Conservation (phyloP, 2,329 filamentous ascomycete species). For the Cladophialophora carrionii region DNA sequence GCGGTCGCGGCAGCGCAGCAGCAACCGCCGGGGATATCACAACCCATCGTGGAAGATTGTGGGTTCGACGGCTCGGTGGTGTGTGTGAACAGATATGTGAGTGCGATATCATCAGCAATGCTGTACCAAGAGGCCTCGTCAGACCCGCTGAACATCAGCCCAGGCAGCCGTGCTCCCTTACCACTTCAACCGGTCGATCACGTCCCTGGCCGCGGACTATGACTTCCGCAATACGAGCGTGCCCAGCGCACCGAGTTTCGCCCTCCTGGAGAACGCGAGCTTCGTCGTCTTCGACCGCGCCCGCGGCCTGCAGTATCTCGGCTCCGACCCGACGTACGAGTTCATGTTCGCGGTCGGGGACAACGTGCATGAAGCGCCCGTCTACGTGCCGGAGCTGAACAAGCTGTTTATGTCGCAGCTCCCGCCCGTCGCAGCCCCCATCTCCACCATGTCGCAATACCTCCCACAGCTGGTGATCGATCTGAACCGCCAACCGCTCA, state of each 20-base stretch:
- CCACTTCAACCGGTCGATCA: slow-evolving; percentile 45
- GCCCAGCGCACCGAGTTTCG: slow-evolving; percentile 42
- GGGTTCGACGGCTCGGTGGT: slow-evolving; percentile 41
- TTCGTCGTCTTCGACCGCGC: slow-evolving; percentile 47
- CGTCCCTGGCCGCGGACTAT: slow-evolving; percentile 35
- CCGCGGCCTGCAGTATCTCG: slow-evolving; percentile 45
- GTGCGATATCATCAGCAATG: slow-evolving; percentile 4
- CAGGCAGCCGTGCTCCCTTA: slow-evolving; percentile 42
- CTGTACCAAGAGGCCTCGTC: too few relatives aligned
- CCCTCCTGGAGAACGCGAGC: slow-evolving; percentile 41
- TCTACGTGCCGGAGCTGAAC: slow-evolving; percentile 48
- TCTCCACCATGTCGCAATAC: slow-evolving; percentile 7
- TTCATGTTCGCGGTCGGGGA: slow-evolving; percentile 45
- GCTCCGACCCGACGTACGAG: slow-evolving; percentile 44
- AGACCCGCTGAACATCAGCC: not conserved
- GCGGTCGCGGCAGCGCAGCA: slow-evolving; percentile 34
- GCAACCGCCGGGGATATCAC: slow-evolving; percentile 37
- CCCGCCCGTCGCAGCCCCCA: slow-evolving; percentile 39
- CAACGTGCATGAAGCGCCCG: slow-evolving; percentile 50
- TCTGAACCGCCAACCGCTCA: slow-evolving; percentile 50
- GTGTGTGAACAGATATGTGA: slow-evolving; percentile 48
- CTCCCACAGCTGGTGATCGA: slow-evolving; percentile 48
- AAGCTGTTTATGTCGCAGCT: slow-evolving; percentile 48
- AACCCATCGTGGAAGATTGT: slow-evolving; percentile 41
- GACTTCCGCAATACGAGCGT: slow-evolving; percentile 44